Evolutionary conservation across 2,329 filamentous ascomycete genomes (phyloP), one percentile per base, ranked within the genome.

Genomic region (Cordyceps fumosorosea): DNA sequence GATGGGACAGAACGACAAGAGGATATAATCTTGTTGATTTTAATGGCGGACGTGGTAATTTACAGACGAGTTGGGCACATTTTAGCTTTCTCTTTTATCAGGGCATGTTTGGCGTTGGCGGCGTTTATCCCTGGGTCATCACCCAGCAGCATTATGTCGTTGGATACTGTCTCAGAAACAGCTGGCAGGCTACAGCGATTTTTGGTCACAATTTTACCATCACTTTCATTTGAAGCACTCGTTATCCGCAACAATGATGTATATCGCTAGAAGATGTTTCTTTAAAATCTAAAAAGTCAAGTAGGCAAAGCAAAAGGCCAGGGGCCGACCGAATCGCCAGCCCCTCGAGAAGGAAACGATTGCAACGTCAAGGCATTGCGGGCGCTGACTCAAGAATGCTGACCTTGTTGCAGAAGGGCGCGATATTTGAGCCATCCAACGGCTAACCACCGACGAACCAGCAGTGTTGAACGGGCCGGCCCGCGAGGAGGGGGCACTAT

Each of bases 381-480:
- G n/a, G n/a, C 12, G 6, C 20, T 20, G 47, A 34, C 32, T 8
- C 45, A 58, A 47, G 18, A 10, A 29, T 8, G 20, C 16, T 20
- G 18, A 4, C 16, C 34, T 59, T 59, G 56, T 59, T 59, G 20
- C 44, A 37, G 24, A 52, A 57, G 34, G 4, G 24, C 32, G 56
- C n/a, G 4, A 22, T 32, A 12, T 8, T 18, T 12, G 47, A 52
- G 48, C 24, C 29, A 8, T n/a, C 40, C 4, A 6, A 29, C 4
- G 11, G 32, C 22, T 22, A 32, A 20, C 56, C 14, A 22, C 20
- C 44, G 8, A 22, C 34, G 34, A 18, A 44, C 51, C 59, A 56
- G 59, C 52, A n/a, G 59, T 61, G 51, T 61, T 61, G 51, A 61
- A 61, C 52, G 29, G 42, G 44, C 51, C 29, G 52, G 44, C 44